Base-by-base conservation (phyloP, 495 filamentous ascomycete species). In the Chaetomium cochliodes region DNA sequence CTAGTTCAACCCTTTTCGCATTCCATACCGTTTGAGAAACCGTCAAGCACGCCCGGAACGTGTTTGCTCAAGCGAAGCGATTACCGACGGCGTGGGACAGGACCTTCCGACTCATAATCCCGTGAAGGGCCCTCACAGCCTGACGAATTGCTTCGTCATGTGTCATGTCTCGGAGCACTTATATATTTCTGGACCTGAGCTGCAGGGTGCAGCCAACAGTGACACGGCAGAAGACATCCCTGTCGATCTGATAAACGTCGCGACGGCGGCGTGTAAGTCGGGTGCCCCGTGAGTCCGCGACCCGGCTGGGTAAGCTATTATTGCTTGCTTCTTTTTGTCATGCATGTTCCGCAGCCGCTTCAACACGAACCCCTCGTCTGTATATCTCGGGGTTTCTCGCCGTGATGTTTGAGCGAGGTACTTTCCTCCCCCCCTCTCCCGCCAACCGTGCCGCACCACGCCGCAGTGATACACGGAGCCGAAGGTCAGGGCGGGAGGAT, bases 41-140 rank as follows among this genome's bases (percentile, higher is more conserved):
- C 44, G 55, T 58, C 20, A 13, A 9, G 20, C n/a, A 58, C 16
- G 33, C 37, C 2, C 15, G 33, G 55, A n/a, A 58, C 33, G n/a
- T 42, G 55, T 58, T 9, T 20, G 22, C 37, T 23, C 37, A 42
- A 44, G 15, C n/a, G 20, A 44, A 33, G 23, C 5, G 53, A 18
- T 22, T 42, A 13, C 53, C 55, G 55, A 44, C 11, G 20, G 37
- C 20, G 37, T 56, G 53, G 53, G 22, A 56, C 53, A 30, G 30
- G 49, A 12, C 22, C 9, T 51, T 16, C 25, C 22, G 49, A 23
- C 23, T 51, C 7, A 23, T 9, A 50, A 3, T 12, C 50, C n/a
- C 18, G 13, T 18, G 11, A 11, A 37, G 33, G 41, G 41, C 41
- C 16, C 13, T 44, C 41, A 44, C 16, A 3, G 1, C 16, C 41